These are phyloP conservation scores for Phytophthora kernoviae DNA, from an alignment of 352 stramenopile genomes.

Conservation along the genomic window DNA sequence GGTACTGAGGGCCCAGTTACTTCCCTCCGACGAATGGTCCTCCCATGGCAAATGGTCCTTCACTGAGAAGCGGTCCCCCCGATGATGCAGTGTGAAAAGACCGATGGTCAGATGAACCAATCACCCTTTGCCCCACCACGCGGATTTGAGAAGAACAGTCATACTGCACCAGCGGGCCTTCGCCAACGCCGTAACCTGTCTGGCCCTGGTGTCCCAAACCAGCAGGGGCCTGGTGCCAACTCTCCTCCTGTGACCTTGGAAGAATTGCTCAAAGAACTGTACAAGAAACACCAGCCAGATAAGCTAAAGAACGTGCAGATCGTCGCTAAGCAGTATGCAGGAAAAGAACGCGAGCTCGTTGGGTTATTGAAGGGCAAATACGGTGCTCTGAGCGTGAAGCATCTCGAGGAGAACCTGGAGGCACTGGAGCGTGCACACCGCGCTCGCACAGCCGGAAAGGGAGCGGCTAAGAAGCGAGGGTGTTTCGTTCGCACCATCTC, in stretches of 20 bases:
- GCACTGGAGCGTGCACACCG: slow-evolving; percentile 34
- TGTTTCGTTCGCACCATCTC: slow-evolving; percentile 35
- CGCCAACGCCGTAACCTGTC: slow-evolving; percentile 27
- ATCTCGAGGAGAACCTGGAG: slow-evolving; percentile 62
- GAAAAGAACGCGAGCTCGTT: slow-evolving; percentile 73
- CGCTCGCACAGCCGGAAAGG: slow-evolving; percentile 8
- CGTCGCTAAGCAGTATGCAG: slow-evolving; percentile 62
- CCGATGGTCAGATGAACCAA: not conserved
- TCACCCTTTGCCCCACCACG: slow-evolving; percentile 1
- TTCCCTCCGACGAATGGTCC: not conserved
- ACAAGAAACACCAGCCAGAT: slow-evolving; percentile 78
- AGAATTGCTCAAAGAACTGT: slow-evolving; percentile 63
- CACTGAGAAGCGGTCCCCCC: not conserved
- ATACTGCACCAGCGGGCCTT: slow-evolving; percentile 20
- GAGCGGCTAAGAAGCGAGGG: slow-evolving; percentile 27
- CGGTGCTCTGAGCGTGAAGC: slow-evolving; percentile 75
- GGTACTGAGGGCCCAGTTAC: not conserved
- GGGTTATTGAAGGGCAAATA: slow-evolving; percentile 71
- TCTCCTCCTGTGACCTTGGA: slow-evolving; percentile 49
- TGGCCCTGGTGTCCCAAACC: slow-evolving; percentile 5
- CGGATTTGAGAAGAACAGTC: slow-evolving; percentile 7
- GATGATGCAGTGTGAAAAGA: slow-evolving; percentile 9
- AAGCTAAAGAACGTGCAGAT: slow-evolving; percentile 65
- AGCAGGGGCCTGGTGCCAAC: slow-evolving; percentile 2
- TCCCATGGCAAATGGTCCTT: slow-evolving; percentile 6